Base-by-base conservation (phyloP, 352 stramenopile genomes). In the Elongisporangium senticosum region DNA sequence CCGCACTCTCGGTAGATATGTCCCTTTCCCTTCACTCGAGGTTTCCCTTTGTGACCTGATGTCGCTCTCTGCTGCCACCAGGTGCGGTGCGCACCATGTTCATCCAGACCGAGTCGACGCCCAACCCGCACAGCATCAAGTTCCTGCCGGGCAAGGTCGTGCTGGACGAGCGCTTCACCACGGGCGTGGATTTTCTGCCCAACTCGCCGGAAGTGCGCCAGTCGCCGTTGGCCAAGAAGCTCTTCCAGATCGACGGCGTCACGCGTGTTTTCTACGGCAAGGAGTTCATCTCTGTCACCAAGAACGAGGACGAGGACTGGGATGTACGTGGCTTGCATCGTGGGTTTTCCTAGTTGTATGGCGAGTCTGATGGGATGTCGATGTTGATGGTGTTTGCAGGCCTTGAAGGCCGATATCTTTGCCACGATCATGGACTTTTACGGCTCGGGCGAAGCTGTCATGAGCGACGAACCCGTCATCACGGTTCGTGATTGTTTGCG, bases 251-350 rank as follows among this genome's bases (percentile, higher is more conserved):
- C 63, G 89, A 98, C 22, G 95, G 96, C 20, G 84, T 99, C 24
- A 95, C 88, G 60, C 92, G 93, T 39, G 93, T 99, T 15, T 99
- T 99, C 72, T 91, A 99, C 52, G 96, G 97, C 54, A 90, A 92
- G 59, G 93, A 99, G 58, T 99, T 99, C 70, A 92, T 99, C 22
- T 99, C 96, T 11, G 81, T 99, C 47, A 99, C 96, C 20, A 99
- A 99, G 74, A 81, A 77, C 53, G 93, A 98, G 20, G 86, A 96
- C 59, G 77, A 95, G 21, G 81, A 96, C 55, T 99, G 96, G 97
- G 79, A 95, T 70, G 87, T 95, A 77, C 60, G 78, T 90, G 23
- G 23, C 5, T 6, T 14, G 23, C 23, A 26, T 26, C 23, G 23
- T 26, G 23, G 23, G n/a, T n/a, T n/a, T n/a, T n/a, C n/a, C n/a